These are phyloP conservation scores for Symbiodinium pilosum DNA, from an alignment of 73 alveolate genomes.

Conservation along the genomic window DNA sequence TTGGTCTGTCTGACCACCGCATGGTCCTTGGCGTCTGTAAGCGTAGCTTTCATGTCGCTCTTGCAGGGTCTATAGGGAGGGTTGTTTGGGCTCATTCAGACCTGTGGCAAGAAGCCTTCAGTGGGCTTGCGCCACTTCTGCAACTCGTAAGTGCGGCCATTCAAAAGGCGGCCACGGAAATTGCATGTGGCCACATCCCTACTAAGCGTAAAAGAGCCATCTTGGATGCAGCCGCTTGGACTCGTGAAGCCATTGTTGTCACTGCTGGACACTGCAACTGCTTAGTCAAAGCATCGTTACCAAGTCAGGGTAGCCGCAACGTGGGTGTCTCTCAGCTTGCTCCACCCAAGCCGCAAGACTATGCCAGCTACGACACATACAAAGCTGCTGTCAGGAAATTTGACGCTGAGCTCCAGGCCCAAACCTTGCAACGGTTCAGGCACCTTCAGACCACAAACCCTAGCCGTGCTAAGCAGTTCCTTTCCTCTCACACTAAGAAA, in stretches of 20 bases:
- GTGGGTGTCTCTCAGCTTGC: background rate
- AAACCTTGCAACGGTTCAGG: background rate
- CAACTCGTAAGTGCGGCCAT: background rate
- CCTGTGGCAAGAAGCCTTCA: background rate
- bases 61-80: background rate
- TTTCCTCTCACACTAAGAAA: background rate
- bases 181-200: background rate
- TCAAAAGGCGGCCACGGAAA: background rate
- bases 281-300: background rate
- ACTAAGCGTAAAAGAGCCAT: background rate
- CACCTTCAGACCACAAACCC: background rate
- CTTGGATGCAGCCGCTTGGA: slow-evolving; percentile 1
- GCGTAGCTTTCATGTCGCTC: background rate
- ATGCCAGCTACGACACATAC: background rate
- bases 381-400: background rate
- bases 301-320: background rate
- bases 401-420: background rate
- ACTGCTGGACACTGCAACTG: background rate
- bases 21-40: background rate
- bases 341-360: background rate
- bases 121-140: background rate
- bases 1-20: background rate
- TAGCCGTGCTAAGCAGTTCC: background rate
- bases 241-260: background rate
- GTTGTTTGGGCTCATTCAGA: background rate